Base-by-base conservation (phyloP, 805 yeast species). In the Barnettozyma sucrosica region DNA sequence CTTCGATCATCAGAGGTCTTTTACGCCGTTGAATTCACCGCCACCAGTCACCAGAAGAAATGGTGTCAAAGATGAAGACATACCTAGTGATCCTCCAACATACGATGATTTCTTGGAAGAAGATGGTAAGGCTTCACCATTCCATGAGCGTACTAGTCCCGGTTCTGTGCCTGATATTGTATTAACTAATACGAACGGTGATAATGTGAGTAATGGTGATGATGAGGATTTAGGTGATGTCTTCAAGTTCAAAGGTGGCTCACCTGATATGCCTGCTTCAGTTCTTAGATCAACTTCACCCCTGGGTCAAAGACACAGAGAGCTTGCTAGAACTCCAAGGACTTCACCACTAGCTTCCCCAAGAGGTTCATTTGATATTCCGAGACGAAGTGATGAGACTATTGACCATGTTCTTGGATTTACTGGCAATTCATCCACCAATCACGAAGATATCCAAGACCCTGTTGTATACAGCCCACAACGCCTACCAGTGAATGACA, bases 81-180 rank as follows among this genome's bases (percentile, higher is more conserved):
- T 44, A 20, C 70, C 72, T 11, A 41, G 42, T 33, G 48, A 61
- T 25, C 72, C 72, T 13, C 73, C 73, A 11, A 48, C 66, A 3
- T 69, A 69, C 47, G 54, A 45, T n/a, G 69, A 64, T 8, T 55
- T 58, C 26, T 38, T 63, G 41, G 54, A 55, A 28, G 48, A 45
- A 36, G 51, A 54, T 39, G 33, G 48, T 2, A 47, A 39, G 41
- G 33, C 36, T 24, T 47, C 50, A 19, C 50, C 50, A 34, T 47
- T 47, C 19, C 39, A 38, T 28, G 37, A 39, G 4, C 41, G 39
- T 19, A 20, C 18, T 9, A 26, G 24, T 25, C 8, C 21, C 13
- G 18, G 30, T 5, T 21, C 28, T 11, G 16, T 47, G 18, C 50
- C 50, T 21, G 46, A 38, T 4, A 39, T 47, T 28, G 6, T 26